Conservation (phyloP, 2,329 filamentous ascomycete species). For the Colletotrichum ledebouriae region DNA sequence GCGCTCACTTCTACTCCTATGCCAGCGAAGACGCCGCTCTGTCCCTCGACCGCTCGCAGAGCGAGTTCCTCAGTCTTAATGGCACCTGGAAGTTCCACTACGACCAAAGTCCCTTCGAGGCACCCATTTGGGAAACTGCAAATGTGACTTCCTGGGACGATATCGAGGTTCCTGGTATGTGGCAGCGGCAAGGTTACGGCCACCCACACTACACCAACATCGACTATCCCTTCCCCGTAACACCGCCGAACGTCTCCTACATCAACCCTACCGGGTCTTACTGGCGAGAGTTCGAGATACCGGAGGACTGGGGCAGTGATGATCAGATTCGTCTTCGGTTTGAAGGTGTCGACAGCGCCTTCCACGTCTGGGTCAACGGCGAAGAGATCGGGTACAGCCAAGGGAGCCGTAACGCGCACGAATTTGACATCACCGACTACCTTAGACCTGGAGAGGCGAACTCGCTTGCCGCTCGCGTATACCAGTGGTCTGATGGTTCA, state of each 20-base stretch:
- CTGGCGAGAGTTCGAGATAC: constrained; percentile 67
- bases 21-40: constrained; percentile 62
- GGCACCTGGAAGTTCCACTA: constrained; percentile 57
- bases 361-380: constrained; percentile 79
- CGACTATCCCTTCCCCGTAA: constrained; percentile 74
- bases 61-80: constrained; percentile 57
- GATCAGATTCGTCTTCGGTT: constrained; percentile 76
- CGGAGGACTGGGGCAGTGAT: constrained; percentile 56
- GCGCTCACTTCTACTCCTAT: constrained; percentile 69
- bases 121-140: constrained; percentile 43
- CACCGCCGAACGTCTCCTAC: constrained; percentile 73
- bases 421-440: constrained; percentile 76
- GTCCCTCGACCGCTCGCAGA: constrained; percentile 52
- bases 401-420: constrained; percentile 78
- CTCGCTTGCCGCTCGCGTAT: constrained; percentile 74
- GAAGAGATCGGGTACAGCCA: constrained; percentile 78
- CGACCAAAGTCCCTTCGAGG: constrained; percentile 50
- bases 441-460: constrained; percentile 64
- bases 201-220: constrained; percentile 78
- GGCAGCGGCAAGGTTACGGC: constrained; percentile 77
- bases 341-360: constrained; percentile 80
- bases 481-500: constrained; percentile 78
- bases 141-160: constrained; percentile 56
- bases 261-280: constrained; percentile 76
- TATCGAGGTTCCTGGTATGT: constrained; percentile 74